Conservation (phyloP, 306 rosid genomes). For the Hippophae tibetana region DNA sequence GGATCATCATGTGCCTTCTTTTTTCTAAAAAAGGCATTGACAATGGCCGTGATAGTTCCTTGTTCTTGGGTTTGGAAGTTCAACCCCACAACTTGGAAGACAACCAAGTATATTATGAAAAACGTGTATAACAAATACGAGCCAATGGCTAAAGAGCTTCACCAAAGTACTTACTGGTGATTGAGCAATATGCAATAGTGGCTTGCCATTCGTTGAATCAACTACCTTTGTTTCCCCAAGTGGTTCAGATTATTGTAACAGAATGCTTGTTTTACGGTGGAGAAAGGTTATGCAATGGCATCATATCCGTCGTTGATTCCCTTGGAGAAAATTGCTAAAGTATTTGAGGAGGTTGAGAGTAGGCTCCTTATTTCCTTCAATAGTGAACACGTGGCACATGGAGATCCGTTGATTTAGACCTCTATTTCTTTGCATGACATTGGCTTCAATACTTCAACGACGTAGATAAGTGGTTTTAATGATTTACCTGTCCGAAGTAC, state of each 20-base stretch:
- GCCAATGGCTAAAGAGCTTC: slow-evolving; percentile 28
- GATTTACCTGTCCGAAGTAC: no score
- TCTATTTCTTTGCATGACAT: neutral
- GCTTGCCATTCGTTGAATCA: slow-evolving; percentile 37
- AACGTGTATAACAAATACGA: slow-evolving; percentile 23
- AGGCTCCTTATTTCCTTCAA: slow-evolving; percentile 2
- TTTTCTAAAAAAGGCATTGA: slow-evolving; percentile 26
- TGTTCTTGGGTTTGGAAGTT: slow-evolving; percentile 18
- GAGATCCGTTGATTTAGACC: neutral
- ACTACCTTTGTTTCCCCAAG: slow-evolving; percentile 32
- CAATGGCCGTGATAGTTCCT: slow-evolving; percentile 16
- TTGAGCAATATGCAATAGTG: slow-evolving; percentile 31
- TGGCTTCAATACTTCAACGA: no score
- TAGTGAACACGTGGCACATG: slow-evolving; percentile 12
- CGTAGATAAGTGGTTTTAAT: no score
- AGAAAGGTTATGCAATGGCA: slow-evolving; percentile 19
- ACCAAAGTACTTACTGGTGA: slow-evolving; percentile 32
- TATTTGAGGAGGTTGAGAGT: slow-evolving; percentile 20
- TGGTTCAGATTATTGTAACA: slow-evolving; percentile 29
- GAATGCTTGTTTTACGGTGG: slow-evolving; percentile 17
- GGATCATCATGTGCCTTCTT: slow-evolving; percentile 25
- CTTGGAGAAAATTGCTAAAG: slow-evolving; percentile 26
- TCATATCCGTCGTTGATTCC: slow-evolving; percentile 33
- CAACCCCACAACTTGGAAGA: slow-evolving; percentile 27
- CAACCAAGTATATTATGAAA: slow-evolving; percentile 17